Evolutionary conservation across 2,329 filamentous ascomycete genomes (phyloP).

Genomic region (Madurella fahalii): DNA sequence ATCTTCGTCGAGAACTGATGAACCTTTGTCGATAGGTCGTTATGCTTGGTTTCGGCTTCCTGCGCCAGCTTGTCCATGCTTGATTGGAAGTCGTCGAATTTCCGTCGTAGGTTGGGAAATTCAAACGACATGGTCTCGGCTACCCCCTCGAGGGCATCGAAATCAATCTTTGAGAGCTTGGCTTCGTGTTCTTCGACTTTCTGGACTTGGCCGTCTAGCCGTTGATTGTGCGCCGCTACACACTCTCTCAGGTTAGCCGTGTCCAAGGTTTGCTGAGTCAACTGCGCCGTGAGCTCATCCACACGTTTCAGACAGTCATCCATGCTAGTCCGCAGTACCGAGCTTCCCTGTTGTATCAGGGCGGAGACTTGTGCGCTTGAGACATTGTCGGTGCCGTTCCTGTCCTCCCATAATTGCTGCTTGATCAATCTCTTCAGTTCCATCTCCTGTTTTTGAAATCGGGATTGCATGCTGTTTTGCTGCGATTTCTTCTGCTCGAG

Average conservation of each 20-base stretch:
- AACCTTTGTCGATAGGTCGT: not conserved
- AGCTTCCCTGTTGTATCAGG: not conserved
- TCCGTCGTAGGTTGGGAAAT: conserved; percentile 10
- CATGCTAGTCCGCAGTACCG: conserved; percentile 1
- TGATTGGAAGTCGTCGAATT: conserved; percentile 4
- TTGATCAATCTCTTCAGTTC: not conserved
- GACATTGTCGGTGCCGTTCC: not conserved
- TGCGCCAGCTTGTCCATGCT: conserved; percentile 1
- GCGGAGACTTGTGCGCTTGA: not conserved
- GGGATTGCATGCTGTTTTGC: not conserved
- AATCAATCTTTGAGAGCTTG: conserved; percentile 14
- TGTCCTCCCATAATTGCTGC: not conserved
- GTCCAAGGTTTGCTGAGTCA: conserved; percentile 5
- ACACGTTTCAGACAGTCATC: not conserved
- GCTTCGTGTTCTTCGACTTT: conserved; percentile 10
- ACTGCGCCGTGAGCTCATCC: not conserved
- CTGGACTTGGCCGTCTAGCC: conserved; percentile 2
- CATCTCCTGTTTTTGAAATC: conserved; percentile 3
- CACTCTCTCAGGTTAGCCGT: not conserved
- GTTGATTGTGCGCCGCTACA: not conserved
- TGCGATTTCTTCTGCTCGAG: not conserved
- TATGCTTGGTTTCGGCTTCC: conserved; percentile 4
- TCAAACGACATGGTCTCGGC: conserved; percentile 12
- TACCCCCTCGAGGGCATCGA: conserved; percentile 7
- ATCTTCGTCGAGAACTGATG: not conserved